Evolutionary conservation across 768 basidiomycete genomes (phyloP).

Genomic region (Arthromyces matolae): DNA sequence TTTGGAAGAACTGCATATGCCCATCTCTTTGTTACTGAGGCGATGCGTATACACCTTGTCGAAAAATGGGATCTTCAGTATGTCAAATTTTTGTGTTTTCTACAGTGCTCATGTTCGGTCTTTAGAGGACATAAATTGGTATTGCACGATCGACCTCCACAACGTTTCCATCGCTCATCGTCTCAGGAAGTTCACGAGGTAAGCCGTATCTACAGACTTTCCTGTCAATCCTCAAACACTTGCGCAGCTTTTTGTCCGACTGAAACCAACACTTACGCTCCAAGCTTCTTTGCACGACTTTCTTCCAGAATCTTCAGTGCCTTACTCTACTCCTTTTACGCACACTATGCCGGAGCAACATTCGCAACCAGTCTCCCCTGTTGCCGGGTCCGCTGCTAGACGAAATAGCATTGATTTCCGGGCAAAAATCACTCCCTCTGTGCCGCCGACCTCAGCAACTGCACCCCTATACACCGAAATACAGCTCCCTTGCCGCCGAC

Average conservation of each 20-base stretch:
- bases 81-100: too few species aligned
- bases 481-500: conserved; percentile 45
- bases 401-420: conserved; percentile 12
- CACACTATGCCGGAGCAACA: conserved; percentile 29
- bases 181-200: conserved; percentile 78
- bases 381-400: conserved; percentile 11
- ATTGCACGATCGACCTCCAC: conserved; percentile 87
- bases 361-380: conserved; percentile 12
- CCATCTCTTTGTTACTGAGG: conserved; percentile 89
- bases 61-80: conserved; percentile 76
- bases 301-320: conserved; percentile 46
- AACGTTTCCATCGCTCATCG: conserved; percentile 71
- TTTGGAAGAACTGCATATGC: conserved; percentile 84
- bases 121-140: conserved; percentile 74
- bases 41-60: conserved; percentile 73
- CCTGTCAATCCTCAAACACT: neutral
- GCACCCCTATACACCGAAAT: conserved; percentile 32
- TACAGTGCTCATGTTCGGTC: too few species aligned
- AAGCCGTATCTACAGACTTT: conserved; percentile 9
- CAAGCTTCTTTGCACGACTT: conserved; percentile 40
- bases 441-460: conserved; percentile 24
- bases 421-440: conserved; percentile 9
- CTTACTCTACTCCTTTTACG: conserved; percentile 66
- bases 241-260: conserved; percentile 48
- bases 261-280: conserved; percentile 34